These are phyloP conservation scores for Camillea tinctor DNA, from an alignment of 2,329 filamentous ascomycete genomes.

Conservation along the genomic window DNA sequence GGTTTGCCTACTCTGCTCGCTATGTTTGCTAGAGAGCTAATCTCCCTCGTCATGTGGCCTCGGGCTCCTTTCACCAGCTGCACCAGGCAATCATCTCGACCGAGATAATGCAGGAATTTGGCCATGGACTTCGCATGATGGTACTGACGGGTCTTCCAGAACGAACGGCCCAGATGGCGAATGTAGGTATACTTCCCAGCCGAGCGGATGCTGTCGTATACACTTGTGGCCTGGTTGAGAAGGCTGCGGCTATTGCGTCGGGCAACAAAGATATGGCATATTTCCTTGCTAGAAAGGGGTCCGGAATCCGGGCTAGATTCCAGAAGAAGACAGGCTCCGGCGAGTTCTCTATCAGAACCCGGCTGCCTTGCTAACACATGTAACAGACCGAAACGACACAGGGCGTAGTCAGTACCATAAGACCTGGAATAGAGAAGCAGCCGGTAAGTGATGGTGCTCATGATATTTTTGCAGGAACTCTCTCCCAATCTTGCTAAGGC, in stretches of 20 bases:
- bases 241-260: constrained; percentile 15
- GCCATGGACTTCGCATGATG: constrained; percentile 16
- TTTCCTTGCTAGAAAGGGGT: constrained; percentile 19
- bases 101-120: constrained; percentile 22
- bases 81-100: constrained; percentile 24
- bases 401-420: constrained; percentile 6
- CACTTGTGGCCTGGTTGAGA: constrained; percentile 3
- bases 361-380: constrained; percentile 29
- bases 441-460: constrained; percentile 19
- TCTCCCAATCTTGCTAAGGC: constrained; percentile 17
- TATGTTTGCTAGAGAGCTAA: constrained; percentile 17
- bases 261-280: constrained; percentile 27
- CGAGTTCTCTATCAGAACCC: constrained; percentile 16
- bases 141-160: constrained; percentile 25
- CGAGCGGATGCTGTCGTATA: constrained; percentile 3
- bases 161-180: constrained; percentile 5
- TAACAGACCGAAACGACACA: constrained; percentile 27
- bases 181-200: constrained; percentile 8
- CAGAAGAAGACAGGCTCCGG: constrained; percentile 17
- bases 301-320: constrained; percentile 15
- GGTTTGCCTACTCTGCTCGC: constrained; percentile 24
- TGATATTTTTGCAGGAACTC: constrained; percentile 15
- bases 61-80: constrained; percentile 17
- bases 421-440: constrained; percentile 10
- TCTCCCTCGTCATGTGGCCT: constrained; percentile 11